These are phyloP conservation scores for Inonotus obliquus DNA, from an alignment of 1,284 basidiomycete genomes.

Conservation along the genomic window DNA sequence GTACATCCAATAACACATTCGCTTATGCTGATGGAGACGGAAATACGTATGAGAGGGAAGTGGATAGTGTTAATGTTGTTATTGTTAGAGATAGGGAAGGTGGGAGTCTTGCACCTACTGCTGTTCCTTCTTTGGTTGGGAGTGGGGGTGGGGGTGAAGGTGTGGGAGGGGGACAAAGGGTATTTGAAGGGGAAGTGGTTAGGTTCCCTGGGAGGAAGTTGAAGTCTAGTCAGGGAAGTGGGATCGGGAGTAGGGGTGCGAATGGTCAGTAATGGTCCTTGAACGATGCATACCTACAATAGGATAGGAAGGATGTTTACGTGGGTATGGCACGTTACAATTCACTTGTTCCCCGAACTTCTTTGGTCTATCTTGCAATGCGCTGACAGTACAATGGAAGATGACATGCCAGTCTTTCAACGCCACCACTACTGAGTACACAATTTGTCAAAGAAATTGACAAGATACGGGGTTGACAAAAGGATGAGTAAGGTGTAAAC, in stretches of 20 bases:
- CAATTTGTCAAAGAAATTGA: no score
- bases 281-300: no score
- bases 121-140: conserved; percentile 18
- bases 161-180: conserved; percentile 8
- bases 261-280: neutral
- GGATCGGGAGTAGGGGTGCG: neutral
- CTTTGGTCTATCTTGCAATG: no score
- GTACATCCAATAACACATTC: conserved; percentile 66
- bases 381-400: no score
- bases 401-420: no score
- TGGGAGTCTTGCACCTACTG: conserved; percentile 46
- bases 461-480: no score
- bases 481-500: no score
- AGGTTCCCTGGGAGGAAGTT: conserved; percentile 19
- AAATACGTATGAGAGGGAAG: conserved; percentile 58
- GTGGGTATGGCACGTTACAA: no score
- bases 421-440: no score
- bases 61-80: conserved; percentile 54
- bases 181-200: conserved; percentile 20
- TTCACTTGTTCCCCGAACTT: no score
- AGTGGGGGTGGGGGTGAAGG: neutral
- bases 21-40: conserved; percentile 52
- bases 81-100: conserved; percentile 57
- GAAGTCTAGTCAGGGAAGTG: neutral
- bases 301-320: no score